These are phyloP conservation scores for Silene uniflora DNA, from an alignment of 148 eudicot genomes.

Conservation along the genomic window DNA sequence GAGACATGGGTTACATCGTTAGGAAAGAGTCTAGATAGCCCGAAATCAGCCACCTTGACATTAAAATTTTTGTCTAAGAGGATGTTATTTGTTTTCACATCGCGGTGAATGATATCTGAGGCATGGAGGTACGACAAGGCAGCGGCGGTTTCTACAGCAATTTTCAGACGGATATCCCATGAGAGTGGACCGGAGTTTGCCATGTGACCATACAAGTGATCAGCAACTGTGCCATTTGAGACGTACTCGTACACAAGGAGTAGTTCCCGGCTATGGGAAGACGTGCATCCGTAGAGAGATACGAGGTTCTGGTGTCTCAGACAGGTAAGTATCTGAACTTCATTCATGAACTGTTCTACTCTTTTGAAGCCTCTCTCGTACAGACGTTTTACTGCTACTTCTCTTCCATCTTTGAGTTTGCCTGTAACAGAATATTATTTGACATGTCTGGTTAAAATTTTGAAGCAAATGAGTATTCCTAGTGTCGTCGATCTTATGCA, in stretches of 20 bases:
- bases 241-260: conserved; percentile 57
- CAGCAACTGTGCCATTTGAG: conserved; percentile 55
- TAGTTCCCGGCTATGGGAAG: conserved; percentile 40
- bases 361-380: conserved; percentile 43
- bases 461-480: too few relatives aligned
- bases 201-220: conserved; percentile 48
- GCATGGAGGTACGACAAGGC: conserved; percentile 56
- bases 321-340: conserved; percentile 43
- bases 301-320: conserved; percentile 52
- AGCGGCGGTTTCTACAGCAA: conserved; percentile 51
- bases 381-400: conserved; percentile 56
- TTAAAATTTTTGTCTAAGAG: conserved; percentile 41
- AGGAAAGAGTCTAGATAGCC: conserved; percentile 55
- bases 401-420: conserved; percentile 46
- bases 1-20: conserved; percentile 49
- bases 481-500: too few relatives aligned
- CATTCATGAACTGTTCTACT: conserved; percentile 49
- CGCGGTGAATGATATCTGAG: conserved; percentile 52
- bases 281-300: conserved; percentile 54
- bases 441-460: too few relatives aligned
- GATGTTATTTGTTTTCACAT: conserved; percentile 23
- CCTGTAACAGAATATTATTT: conserved; percentile 23
- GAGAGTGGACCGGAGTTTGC: conserved; percentile 22
- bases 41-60: conserved; percentile 71
- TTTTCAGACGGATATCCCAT: conserved; percentile 48